Evolutionary conservation across 495 filamentous ascomycete species (phyloP).

Genomic region (Penicillium angulare): DNA sequence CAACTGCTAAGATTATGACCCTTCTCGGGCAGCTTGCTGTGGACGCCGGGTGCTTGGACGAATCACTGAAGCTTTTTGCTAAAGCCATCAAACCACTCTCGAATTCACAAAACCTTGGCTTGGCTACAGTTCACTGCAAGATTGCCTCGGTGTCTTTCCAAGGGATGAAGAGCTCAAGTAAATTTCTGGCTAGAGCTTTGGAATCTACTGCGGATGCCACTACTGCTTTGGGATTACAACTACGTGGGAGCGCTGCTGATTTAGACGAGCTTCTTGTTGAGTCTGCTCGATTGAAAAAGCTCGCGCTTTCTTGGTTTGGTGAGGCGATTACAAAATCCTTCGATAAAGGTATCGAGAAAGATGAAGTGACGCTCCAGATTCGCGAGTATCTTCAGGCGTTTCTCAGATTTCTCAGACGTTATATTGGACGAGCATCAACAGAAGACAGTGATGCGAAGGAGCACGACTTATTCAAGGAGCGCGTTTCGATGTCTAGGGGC

Average conservation of each 20-base stretch:
- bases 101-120: conserved; percentile 32
- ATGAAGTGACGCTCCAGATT: conserved; percentile 22
- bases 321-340: conserved; percentile 31
- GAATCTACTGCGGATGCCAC: conserved; percentile 33
- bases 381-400: conserved; percentile 42
- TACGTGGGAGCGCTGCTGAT: conserved; percentile 62
- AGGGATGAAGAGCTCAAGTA: conserved; percentile 27
- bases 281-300: conserved; percentile 61
- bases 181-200: conserved; percentile 18
- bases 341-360: conserved; percentile 15
- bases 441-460: conserved; percentile 32
- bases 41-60: conserved; percentile 43
- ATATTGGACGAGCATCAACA: conserved; percentile 36
- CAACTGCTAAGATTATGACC: conserved; percentile 34
- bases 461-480: conserved; percentile 28
- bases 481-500: conserved; percentile 31
- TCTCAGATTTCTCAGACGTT: conserved; percentile 45
- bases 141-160: conserved; percentile 43
- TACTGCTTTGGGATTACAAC: conserved; percentile 53
- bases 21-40: conserved; percentile 45
- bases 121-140: conserved; percentile 43
- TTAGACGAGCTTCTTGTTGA: conserved; percentile 69
- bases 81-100: conserved; percentile 34
- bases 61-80: conserved; percentile 40
- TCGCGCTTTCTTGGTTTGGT: conserved; percentile 54